Evolutionary conservation across 129 eudicot genomes (phyloP), one percentile per base, ranked within the genome.

Genomic region (Dittrichia graveolens): DNA sequence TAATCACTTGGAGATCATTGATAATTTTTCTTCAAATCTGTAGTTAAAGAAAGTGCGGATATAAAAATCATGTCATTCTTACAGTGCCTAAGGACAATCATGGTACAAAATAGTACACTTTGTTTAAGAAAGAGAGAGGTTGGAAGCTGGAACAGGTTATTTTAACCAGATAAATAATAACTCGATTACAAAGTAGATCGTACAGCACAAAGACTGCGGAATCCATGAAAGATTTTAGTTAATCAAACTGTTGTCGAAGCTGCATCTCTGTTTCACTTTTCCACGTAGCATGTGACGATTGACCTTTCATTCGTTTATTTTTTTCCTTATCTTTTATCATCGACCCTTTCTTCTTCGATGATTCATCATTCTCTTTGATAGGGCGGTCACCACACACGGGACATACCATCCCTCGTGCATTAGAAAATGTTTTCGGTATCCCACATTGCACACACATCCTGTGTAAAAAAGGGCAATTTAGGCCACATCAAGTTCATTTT

Each of bases 201-300:
- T 18, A 77, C 48, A 54, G 43, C 66, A 65, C 56, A 73, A 73
- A 53, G 49, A 40, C 50, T 6, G 62, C 14, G 4, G 31, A 50
- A 14, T 15, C 48, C n/a, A 10, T 4, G 34, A 45, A 0, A 10
- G 41, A 52, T 35, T 42, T 65, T 12, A 6, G 73, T 82, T 83
- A 94, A 88, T 94, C 99, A 81, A 94, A 94, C 41, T 86, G 93
- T 71, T 94, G 99, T 7, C 99, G 86, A 31, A 90, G 99, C 40
- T 90, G 99, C 99, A 95, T 95, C 79, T 95, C 99, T 1, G 99
- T 90, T 82, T 95, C 99, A 38, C 97, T 95, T 73, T 95, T 95
- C 99, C 99, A 95, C 0, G 94, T 82, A 0, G 99, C 99, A 55
- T 95, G 99, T 7, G 99, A 95, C 6, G 99, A 95, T 64, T 95